Conservation (phyloP, 2,329 filamentous ascomycete genomes). For the Helotiales sp. region DNA sequence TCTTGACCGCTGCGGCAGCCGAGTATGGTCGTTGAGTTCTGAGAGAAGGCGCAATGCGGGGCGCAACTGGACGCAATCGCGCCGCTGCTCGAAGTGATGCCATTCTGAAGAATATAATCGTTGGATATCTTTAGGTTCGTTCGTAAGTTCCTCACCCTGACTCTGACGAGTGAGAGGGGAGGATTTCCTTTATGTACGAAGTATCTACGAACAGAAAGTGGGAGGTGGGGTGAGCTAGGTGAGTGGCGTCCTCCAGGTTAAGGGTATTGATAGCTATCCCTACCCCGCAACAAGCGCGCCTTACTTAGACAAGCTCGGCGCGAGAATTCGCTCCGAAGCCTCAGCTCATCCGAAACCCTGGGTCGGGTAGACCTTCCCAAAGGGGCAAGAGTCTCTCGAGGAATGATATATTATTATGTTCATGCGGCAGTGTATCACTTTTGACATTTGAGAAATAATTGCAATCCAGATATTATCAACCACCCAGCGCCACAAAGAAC, state of each 20-base stretch:
- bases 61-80: conserved; percentile 37
- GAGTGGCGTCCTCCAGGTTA: no score
- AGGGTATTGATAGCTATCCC: conserved; percentile 5
- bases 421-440: no score
- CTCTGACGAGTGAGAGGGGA: neutral
- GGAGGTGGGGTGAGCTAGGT: conserved; percentile 3
- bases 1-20: conserved; percentile 32
- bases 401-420: neutral
- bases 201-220: conserved; percentile 3
- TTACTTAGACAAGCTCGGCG: neutral
- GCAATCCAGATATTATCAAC: no score
- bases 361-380: neutral
- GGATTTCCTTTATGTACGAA: conserved; percentile 1
- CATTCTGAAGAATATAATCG: conserved; percentile 28
- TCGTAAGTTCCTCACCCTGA: neutral
- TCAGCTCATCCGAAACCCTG: neutral
- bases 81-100: conserved; percentile 42
- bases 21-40: conserved; percentile 31
- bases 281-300: conserved; percentile 10
- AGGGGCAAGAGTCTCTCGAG: neutral
- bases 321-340: neutral
- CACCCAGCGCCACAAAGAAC: no score
- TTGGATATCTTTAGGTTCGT: neutral
- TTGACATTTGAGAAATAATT: no score
- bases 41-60: conserved; percentile 22